These are phyloP conservation scores for Cyclospora cayetanensis DNA, from an alignment of 169 alveolate genomes.

Conservation along the genomic window DNA sequence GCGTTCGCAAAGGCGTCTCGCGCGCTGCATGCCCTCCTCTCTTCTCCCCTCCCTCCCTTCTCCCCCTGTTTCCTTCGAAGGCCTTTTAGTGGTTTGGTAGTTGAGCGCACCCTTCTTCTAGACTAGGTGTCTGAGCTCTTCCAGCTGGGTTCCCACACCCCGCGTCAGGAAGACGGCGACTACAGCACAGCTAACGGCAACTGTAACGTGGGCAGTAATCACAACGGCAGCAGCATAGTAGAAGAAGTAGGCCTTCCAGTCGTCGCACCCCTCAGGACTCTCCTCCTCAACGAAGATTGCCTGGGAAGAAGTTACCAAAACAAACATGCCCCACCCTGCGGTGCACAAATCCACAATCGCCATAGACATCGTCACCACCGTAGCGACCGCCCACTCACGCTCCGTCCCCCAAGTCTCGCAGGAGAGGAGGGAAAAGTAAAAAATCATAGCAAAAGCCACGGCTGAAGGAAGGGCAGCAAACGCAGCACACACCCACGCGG, in stretches of 20 bases:
- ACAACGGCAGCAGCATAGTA: slow-evolving; percentile 57
- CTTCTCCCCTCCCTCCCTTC: no score
- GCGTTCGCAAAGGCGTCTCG: no score
- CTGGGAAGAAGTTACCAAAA: slow-evolving; percentile 33
- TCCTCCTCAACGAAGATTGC: background rate
- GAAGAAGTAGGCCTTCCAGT: slow-evolving; percentile 55
- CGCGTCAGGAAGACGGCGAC: slow-evolving; percentile 56
- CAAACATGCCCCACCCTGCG: slow-evolving; percentile 64
- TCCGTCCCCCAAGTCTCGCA: slow-evolving; percentile 72
- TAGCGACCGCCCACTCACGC: slow-evolving; percentile 67
- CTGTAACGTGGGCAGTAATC: slow-evolving; percentile 58
- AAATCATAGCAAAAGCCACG: slow-evolving; percentile 65
- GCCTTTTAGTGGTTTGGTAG: no score
- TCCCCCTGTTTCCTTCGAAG: no score
- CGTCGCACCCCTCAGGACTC: background rate
- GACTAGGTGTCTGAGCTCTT: slow-evolving; percentile 59
- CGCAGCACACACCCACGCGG: background rate
- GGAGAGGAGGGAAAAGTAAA: slow-evolving; percentile 48
- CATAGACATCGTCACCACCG: slow-evolving; percentile 68
- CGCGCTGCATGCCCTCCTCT: no score
- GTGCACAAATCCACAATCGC: slow-evolving; percentile 64
- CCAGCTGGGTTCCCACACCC: slow-evolving; percentile 50
- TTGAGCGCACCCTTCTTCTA: no score
- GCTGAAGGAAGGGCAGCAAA: background rate
- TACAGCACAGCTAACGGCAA: slow-evolving; percentile 60